Evolutionary conservation across 169 alveolate genomes (phyloP), one percentile per base, ranked within the genome.

Genomic region (Cryptosporidium sp.): DNA sequence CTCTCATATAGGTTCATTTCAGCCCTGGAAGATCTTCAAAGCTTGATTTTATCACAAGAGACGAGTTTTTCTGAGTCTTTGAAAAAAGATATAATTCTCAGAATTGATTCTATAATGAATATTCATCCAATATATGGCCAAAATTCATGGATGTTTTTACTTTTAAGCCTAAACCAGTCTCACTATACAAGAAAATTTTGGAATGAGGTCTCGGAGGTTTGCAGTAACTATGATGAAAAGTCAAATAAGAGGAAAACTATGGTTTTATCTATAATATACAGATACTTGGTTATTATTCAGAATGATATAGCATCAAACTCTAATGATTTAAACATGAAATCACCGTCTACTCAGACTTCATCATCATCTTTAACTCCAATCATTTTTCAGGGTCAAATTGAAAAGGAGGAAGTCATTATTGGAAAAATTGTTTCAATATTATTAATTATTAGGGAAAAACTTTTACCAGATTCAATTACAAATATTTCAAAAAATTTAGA

Each of bases 1-100:
- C 70, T 73, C n/a, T 73, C 86, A 3, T 73, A 55, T 14, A 52
- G 55, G 39, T 73, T 73, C 58, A 73, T 73, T 16, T 52, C 86
- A 21, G 43, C 59, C 5, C 55, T 73, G 16, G 71, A 59, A 23
- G 86, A 73, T 18, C 39, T 73, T 52, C 58, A 70, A 50, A 26
- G 18, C 23, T 50, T 70, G 84, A 9, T 70, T 16, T 43, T 10
- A 21, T 70, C 84, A 14, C 35, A 37, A 2, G 69, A 70, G 39
- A 70, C 7, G 58, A 58, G 37, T 9, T 70, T 70, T 50, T 16
- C 39, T 23, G 58, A 1, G 26, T 0, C 41, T 9, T n/a, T 52
- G 23, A 73, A 55, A 33, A 21, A 73, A 14, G 43, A 51, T 58
- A 35, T 73, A 37, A 35, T 37, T 33, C 16, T 23, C 8, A 52